Conservation (phyloP, 139 green algal species). For the Chlorella sp. region DNA sequence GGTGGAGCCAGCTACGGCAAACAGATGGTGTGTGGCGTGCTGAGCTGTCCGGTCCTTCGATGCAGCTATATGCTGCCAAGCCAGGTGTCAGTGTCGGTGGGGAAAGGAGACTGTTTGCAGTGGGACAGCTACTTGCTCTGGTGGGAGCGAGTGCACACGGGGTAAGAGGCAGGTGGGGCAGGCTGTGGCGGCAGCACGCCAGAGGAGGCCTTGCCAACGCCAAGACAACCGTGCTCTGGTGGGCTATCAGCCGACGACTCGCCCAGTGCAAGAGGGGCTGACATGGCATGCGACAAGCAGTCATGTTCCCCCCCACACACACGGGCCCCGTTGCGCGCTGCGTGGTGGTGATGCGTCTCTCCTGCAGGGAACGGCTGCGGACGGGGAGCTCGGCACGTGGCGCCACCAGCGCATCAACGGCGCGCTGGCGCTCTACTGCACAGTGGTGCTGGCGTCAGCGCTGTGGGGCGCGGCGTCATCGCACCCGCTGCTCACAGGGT, state of each 20-base stretch:
- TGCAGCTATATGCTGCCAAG: too few species aligned
- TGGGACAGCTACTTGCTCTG: too few species aligned
- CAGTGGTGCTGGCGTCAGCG: not conserved
- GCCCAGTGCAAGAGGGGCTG: not conserved
- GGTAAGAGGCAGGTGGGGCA: too few species aligned
- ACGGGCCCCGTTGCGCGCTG: not conserved
- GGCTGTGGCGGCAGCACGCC: too few species aligned
- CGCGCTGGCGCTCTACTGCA: not conserved
- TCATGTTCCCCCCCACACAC: not conserved
- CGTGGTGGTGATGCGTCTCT: not conserved
- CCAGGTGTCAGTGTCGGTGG: not conserved
- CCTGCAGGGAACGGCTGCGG: not conserved
- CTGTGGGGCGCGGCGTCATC: not conserved
- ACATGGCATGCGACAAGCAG: not conserved
- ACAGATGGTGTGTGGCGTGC: not conserved
- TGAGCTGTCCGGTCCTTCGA: too few species aligned
- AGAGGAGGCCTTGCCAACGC: too few species aligned
- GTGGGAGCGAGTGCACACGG: too few species aligned
- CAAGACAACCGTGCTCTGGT: not conserved
- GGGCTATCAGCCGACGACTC: not conserved
- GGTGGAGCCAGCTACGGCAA: not conserved
- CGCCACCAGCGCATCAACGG: conserved; percentile 3
- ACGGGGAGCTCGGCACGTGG: conserved; percentile 2
- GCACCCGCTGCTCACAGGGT: not conserved
- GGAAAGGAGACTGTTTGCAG: not conserved